Evolutionary conservation across 495 filamentous ascomycete species (phyloP).

Genomic region (Aspergillus hancockii): DNA sequence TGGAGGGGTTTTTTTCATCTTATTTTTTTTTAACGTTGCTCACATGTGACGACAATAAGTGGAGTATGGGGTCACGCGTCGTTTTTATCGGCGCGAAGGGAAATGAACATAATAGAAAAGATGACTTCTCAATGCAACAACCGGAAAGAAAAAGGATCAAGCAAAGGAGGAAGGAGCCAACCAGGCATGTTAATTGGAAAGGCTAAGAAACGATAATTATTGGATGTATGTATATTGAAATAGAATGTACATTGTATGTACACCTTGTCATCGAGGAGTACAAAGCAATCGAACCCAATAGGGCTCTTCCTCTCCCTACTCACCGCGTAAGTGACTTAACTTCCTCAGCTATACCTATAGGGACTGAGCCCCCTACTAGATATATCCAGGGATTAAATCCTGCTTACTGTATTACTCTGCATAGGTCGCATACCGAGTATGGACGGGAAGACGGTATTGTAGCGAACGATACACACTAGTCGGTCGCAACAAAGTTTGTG

Average conservation of each 20-base stretch:
- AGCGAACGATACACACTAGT: background rate
- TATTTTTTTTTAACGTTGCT: constrained; percentile 6
- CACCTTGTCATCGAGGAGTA: background rate
- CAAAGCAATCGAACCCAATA: too few species aligned
- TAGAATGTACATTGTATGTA: constrained; percentile 5
- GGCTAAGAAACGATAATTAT: constrained; percentile 5
- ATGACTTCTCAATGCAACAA: constrained; percentile 4
- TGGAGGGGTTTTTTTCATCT: constrained; percentile 8
- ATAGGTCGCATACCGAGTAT: background rate
- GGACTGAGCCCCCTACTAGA: background rate
- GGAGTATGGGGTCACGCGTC: constrained; percentile 12
- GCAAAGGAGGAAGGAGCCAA: background rate
- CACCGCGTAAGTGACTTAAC: background rate
- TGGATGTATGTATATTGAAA: constrained; percentile 5
- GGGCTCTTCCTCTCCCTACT: background rate
- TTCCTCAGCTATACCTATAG: background rate
- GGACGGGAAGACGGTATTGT: background rate
- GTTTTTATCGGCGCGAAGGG: constrained; percentile 10
- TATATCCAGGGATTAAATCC: too few species aligned
- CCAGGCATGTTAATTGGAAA: constrained; percentile 4
- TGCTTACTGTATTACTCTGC: background rate
- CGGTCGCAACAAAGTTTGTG: background rate
- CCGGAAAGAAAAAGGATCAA: constrained; percentile 3
- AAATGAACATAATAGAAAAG: constrained; percentile 16
- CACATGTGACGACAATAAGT: constrained; percentile 11